Conservation (phyloP, 306 rosid species). For the Cicer yamashitae region DNA sequence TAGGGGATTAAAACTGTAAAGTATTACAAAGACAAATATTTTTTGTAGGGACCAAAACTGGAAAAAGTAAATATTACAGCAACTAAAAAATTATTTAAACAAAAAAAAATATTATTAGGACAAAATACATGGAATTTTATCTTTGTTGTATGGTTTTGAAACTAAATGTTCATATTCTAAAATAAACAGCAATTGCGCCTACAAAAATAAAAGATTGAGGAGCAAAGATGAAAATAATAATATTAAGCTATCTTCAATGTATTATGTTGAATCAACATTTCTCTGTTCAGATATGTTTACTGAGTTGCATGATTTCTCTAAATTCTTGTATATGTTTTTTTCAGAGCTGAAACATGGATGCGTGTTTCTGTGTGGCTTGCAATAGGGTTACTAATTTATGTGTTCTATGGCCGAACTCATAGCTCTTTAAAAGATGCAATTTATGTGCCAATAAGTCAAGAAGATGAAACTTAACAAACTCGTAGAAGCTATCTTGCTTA, state of each 20-base stretch:
- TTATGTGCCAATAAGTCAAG: slow-evolving; percentile 64
- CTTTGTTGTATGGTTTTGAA: no score
- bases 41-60: no score
- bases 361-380: slow-evolving; percentile 82
- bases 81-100: not conserved
- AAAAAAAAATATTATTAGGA: no score
- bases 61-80: not conserved
- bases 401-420: slow-evolving; percentile 75
- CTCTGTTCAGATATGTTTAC: slow-evolving; percentile 11
- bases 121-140: no score
- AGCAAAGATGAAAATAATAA: not conserved
- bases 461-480: slow-evolving; percentile 53
- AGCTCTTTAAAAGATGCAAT: slow-evolving; percentile 73
- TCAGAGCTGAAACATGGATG: slow-evolving; percentile 73
- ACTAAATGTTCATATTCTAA: no score
- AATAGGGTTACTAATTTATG: slow-evolving; percentile 64
- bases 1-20: no score
- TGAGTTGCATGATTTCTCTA: slow-evolving; percentile 38
- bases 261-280: slow-evolving; percentile 6
- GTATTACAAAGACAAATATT: no score
- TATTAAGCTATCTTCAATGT: slow-evolving; percentile 19
- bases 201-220: not conserved
- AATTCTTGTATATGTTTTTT: slow-evolving; percentile 38
- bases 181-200: not conserved
- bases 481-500: slow-evolving; percentile 46